Evolutionary conservation across 352 stramenopile species (phyloP).

Genomic region (Phytophthora tubulina): DNA sequence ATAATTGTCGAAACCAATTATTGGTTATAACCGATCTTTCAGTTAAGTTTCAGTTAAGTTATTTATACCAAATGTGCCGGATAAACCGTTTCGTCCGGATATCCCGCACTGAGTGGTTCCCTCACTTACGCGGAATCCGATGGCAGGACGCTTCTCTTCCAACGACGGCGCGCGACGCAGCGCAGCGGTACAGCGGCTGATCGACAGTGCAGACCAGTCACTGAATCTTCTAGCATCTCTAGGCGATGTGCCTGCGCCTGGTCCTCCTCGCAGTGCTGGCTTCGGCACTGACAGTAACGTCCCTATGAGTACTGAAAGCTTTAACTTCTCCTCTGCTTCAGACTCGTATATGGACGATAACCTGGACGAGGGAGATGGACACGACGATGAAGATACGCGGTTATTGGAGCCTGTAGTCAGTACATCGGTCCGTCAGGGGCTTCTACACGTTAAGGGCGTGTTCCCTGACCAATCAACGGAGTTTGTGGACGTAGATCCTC

Average conservation of each 20-base stretch:
- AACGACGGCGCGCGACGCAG: conserved; percentile 42
- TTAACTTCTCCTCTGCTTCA: conserved; percentile 44
- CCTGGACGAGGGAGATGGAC: conserved; percentile 9
- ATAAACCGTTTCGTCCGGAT: conserved; percentile 14
- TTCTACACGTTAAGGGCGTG: conserved; percentile 84
- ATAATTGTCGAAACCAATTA: too few species aligned
- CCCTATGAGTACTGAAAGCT: conserved; percentile 42
- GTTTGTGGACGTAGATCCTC: conserved; percentile 82
- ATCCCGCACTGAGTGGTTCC: conserved; percentile 11
- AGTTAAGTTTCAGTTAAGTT: too few species aligned
- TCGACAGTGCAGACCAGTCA: conserved; percentile 79
- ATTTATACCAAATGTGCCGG: not conserved
- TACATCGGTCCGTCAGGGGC: conserved; percentile 57
- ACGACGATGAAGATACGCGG: conserved; percentile 24
- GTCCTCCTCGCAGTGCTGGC: conserved; percentile 15
- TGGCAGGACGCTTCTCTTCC: conserved; percentile 37
- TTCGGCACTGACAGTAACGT: conserved; percentile 21
- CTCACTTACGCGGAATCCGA: conserved; percentile 27
- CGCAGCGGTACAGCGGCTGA: conserved; percentile 75
- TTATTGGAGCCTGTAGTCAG: conserved; percentile 55
- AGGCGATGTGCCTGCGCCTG: conserved; percentile 38
- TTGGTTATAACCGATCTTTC: too few species aligned
- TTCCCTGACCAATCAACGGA: conserved; percentile 87
- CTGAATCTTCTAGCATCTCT: conserved; percentile 75
- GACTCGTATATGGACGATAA: conserved; percentile 20